These are phyloP conservation scores for Didymella keratinophila DNA, from an alignment of 2,329 filamentous ascomycete species.

Conservation along the genomic window DNA sequence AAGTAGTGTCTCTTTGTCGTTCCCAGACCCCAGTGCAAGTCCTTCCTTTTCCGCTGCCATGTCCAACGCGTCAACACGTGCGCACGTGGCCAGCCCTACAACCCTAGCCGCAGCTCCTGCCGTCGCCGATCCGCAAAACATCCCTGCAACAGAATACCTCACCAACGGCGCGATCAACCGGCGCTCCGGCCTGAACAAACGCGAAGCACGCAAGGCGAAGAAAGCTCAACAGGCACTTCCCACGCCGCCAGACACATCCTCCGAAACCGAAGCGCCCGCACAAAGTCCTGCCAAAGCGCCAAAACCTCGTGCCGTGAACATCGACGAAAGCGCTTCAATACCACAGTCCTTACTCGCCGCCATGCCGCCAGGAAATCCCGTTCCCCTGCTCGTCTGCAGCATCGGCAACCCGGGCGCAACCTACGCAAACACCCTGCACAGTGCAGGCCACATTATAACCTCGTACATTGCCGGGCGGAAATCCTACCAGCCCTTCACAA, in stretches of 20 bases:
- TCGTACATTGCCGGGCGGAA: conserved; percentile 46
- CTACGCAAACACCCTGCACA: conserved; percentile 83
- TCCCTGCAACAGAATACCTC: conserved; percentile 23
- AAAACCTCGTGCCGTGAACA: conserved; percentile 1
- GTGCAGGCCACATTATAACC: conserved; percentile 82
- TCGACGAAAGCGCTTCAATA: conserved; percentile 3
- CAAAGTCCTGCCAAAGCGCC: conserved; percentile 23
- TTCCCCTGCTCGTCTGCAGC: conserved; percentile 77
- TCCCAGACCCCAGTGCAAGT: background rate
- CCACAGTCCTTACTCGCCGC: conserved; percentile 10
- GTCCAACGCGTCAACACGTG: conserved; percentile 45
- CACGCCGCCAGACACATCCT: conserved; percentile 32
- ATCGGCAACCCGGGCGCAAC: conserved; percentile 78
- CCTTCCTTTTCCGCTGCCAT: conserved; percentile 19
- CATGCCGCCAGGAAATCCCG: conserved; percentile 40
- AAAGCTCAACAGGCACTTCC: conserved; percentile 28
- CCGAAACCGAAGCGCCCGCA: conserved; percentile 21
- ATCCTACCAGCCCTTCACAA: conserved; percentile 42
- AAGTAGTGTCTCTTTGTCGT: conserved; percentile 5
- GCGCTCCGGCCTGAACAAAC: conserved; percentile 21
- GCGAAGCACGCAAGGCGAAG: conserved; percentile 33
- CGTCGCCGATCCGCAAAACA: conserved; percentile 26
- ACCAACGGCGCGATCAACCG: conserved; percentile 17
- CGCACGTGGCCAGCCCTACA: conserved; percentile 42
- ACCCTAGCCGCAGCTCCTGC: too few species aligned